Evolutionary conservation across 2,329 filamentous ascomycete species (phyloP).

Genomic region (Fusarium sp.): DNA sequence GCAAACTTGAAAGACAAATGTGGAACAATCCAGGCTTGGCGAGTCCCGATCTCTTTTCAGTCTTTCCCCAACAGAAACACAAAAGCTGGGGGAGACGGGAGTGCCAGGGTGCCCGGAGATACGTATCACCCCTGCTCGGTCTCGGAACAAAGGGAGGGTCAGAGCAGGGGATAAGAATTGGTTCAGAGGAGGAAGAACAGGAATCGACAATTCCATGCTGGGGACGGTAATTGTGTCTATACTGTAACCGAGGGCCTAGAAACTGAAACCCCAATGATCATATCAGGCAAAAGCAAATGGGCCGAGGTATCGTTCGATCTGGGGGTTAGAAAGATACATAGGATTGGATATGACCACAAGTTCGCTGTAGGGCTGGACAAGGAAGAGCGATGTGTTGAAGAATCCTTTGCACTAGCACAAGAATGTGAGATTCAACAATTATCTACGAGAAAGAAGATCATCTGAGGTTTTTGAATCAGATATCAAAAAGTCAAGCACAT

Average conservation of each 20-base stretch:
- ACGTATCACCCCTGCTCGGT: conserved; percentile 23
- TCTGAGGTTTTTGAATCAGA: conserved; percentile 4
- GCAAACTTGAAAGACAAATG: conserved; percentile 12
- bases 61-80: conserved; percentile 35
- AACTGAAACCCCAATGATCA: conserved; percentile 15
- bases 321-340: conserved; percentile 9
- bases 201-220: conserved; percentile 5
- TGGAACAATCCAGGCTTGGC: conserved; percentile 36
- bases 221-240: conserved; percentile 2
- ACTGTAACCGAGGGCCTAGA: conserved; percentile 1
- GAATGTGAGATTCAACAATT: conserved; percentile 22
- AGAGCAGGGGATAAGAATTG: conserved; percentile 1
- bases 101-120: conserved; percentile 10
- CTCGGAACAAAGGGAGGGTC: conserved; percentile 36
- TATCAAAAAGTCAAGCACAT: conserved; percentile 1
- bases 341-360: conserved; percentile 6
- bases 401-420: background rate
- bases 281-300: conserved; percentile 35
- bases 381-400: conserved; percentile 6
- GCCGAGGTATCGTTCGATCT: conserved; percentile 42
- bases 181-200: background rate
- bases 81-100: conserved; percentile 44
- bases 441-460: background rate
- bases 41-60: conserved; percentile 38
- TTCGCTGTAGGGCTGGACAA: conserved; percentile 34